Evolutionary conservation across 345 rosid species (phyloP), one percentile per base, ranked within the genome.

Genomic region (Eucalyptus tenuipes): DNA sequence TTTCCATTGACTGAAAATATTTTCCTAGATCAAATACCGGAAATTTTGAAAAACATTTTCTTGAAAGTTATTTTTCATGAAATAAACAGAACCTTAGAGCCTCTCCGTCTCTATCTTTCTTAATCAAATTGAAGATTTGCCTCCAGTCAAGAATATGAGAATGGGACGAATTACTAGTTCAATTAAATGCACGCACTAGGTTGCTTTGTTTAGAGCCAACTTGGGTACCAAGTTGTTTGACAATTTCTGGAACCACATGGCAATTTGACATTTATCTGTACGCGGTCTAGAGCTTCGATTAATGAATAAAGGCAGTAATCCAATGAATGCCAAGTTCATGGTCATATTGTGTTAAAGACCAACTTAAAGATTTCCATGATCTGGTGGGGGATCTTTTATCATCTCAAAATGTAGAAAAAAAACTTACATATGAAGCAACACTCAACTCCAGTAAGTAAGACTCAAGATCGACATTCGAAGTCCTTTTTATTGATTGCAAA

Each of bases 21-120:
- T 52, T 52, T 18, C 10, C 57, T 52, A 52, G 2, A 52, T 0
- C 10, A 18, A 7, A 18, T 52, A 52, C 5, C 0, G 1, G 2
- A 52, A 52, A 52, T 18, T 52, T 52, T 10, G 0, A 52, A 52
- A 52, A 18, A 7, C 10, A 1, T 18, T 52, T 20, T 52, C 4
- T 18, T 7, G 57, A 52, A 52, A 52, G 57, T 52, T 52, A 52
- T 7, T 18, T 52, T 18, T 52, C 24, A 52, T 18, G 24, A 52
- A 52, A 52, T 52, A 52, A 18, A 52, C 4, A 52, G 0, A 52
- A 0, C 24, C 10, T 52, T 52, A 52, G 25, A 52, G 10, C 57
- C 25, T 18, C 57, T 52, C 25, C 0, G 0, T 52, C 25, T 52
- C 25, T 52, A 52, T 52, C 55, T 52, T 52, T 52, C 10, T 52